Evolutionary conservation across 176 grass and related monocot genomes (phyloP), one percentile per base, ranked within the genome.

Genomic region (Tillandsia fasciculata): DNA sequence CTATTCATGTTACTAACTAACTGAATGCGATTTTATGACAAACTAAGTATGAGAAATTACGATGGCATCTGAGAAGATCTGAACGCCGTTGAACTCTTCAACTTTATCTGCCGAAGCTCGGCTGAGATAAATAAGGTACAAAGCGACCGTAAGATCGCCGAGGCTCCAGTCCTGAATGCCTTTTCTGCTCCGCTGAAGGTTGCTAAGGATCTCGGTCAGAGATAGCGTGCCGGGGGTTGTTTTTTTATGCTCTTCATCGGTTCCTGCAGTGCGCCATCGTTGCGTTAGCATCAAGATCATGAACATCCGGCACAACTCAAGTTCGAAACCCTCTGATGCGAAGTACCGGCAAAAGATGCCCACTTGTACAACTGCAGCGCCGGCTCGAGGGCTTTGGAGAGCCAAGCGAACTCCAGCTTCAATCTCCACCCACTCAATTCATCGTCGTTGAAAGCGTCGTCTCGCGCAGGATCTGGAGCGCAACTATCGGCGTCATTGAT

Each of bases 131-230:
- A 97, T 97, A 66, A 97, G 86, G 65, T 92, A 97, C 28, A 97
- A 81, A 24, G 89, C 93, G 58, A 97, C 18, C 1, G 93, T 97
- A 65, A 92, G 77, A 72, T 97, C 89, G 63, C 84, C 90, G 14
- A 97, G 79, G 73, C 93, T 97, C 89, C 89, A 97, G 53, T 97
- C 93, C 76, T 90, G 81, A 56, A 97, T 85, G 84, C 86, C 89
- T 13, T 90, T 75, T 81, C 90, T 97, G 69, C 89, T 97, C 68
- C 82, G 68, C 63, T 97, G 93, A 15, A 97, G 84, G 70, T 89
- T 88, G 49, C 72, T 85, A 72, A 97, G 74, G 65, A 97, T 87
- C 73, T 92, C 93, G 3, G 75, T 83, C 63, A 97, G 92, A 66
- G 84, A 81, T 12, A 74, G 70, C 68, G 78, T 87, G 53, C 84